Conservation (phyloP, 2,329 filamentous ascomycete species). For the Aureobasidium sp. region DNA sequence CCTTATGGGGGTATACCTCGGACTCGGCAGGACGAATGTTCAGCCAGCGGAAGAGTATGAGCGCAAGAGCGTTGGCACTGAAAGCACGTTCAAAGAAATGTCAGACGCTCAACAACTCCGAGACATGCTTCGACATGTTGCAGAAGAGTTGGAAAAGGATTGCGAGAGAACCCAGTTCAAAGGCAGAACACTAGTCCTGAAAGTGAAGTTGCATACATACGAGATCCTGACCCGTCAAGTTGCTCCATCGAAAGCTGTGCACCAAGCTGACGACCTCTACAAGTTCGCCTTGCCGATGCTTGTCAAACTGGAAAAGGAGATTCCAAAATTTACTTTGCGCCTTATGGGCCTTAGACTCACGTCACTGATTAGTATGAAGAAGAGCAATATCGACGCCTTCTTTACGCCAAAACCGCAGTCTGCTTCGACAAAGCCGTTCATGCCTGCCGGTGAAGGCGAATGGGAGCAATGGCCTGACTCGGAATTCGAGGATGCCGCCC, state of each 20-base stretch:
- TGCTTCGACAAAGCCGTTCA: conserved; percentile 14
- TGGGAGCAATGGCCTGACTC: conserved; percentile 65
- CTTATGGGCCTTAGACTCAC: conserved; percentile 87
- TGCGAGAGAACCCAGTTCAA: conserved; percentile 72
- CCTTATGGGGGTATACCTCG: conserved; percentile 72
- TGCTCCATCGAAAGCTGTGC: conserved; percentile 63
- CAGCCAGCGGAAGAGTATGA: conserved; percentile 84
- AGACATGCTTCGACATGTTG: conserved; percentile 69
- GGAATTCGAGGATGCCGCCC: conserved; percentile 53
- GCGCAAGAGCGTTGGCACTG: conserved; percentile 87
- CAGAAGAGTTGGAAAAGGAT: conserved; percentile 81
- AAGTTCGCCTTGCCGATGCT: conserved; percentile 74
- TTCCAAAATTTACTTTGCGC: conserved; percentile 67
- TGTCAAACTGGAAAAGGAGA: conserved; percentile 72
- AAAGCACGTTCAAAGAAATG: conserved; percentile 82
- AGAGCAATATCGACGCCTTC: conserved; percentile 61
- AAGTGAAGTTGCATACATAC: conserved; percentile 90
- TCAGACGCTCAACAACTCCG: conserved; percentile 58
- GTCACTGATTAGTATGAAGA: conserved; percentile 78
- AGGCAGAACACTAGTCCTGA: conserved; percentile 82
- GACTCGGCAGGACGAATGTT: conserved; percentile 74
- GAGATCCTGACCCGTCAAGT: conserved; percentile 82
- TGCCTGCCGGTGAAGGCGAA: conserved; percentile 37
- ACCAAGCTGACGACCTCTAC: conserved; percentile 72
- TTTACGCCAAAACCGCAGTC: conserved; percentile 53